These are phyloP conservation scores for Nannizzia gypsea DNA, from an alignment of 2,329 filamentous ascomycete genomes.

Conservation along the genomic window DNA sequence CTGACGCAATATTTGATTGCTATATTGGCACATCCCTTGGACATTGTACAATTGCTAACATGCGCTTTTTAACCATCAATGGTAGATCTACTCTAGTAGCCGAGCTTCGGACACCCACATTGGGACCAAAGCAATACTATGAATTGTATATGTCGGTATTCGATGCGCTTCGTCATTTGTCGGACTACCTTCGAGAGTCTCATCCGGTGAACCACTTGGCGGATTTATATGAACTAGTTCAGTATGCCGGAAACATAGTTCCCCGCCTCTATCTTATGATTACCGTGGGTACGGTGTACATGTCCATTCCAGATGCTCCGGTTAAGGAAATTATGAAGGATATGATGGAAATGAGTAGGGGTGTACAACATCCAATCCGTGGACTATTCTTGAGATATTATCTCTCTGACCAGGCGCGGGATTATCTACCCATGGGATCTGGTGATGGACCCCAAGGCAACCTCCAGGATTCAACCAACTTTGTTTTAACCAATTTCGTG, in stretches of 20 bases:
- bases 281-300: constrained; percentile 96
- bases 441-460: constrained; percentile 91
- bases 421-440: constrained; percentile 68
- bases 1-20: background rate
- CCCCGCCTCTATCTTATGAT: constrained; percentile 97
- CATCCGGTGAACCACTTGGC: constrained; percentile 96
- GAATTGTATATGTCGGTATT: constrained; percentile 99
- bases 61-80: constrained; percentile 7
- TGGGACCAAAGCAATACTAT: constrained; percentile 99
- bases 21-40: background rate
- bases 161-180: constrained; percentile 90
- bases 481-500: constrained; percentile 95
- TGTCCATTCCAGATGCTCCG: constrained; percentile 94
- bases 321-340: constrained; percentile 99
- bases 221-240: constrained; percentile 93
- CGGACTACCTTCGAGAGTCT: constrained; percentile 90
- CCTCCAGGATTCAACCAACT: constrained; percentile 93
- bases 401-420: constrained; percentile 84
- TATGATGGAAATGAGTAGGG: constrained; percentile 99
- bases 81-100: constrained; percentile 88
- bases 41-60: background rate
- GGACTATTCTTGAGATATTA: constrained; percentile 95
- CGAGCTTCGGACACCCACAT: constrained; percentile 90
- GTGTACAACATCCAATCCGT: constrained; percentile 91
- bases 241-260: constrained; percentile 96